Percentiles rank a stretch among this genome's conserved stretches.
These are phyloP conservation scores for Ramularia endophylla DNA, from an alignment of 2,329 filamentous ascomycete genomes.

Conservation along the genomic window DNA sequence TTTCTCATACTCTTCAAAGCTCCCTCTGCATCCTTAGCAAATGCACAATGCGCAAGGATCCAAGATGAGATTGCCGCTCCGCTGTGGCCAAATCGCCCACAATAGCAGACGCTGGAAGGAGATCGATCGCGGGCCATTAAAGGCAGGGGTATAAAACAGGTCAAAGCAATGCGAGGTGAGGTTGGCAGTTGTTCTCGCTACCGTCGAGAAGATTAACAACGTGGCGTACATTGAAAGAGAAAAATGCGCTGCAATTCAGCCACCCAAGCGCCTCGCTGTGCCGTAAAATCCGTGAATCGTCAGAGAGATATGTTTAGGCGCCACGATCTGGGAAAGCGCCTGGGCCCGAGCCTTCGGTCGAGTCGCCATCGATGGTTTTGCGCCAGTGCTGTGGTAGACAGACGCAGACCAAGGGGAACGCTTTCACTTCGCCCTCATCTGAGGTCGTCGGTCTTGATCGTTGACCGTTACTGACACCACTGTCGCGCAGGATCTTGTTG, in stretches of 20 bases:
- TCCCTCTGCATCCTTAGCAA: no score
- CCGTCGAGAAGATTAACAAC: constrained; percentile 1
- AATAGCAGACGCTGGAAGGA: no score
- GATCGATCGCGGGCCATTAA: no score
- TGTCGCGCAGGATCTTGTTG: constrained; percentile 72
- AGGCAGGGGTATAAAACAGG: constrained; percentile 9
- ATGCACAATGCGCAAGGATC: no score
- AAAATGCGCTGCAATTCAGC: no score
- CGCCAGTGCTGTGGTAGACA: constrained; percentile 94
- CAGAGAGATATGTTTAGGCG: neutral
- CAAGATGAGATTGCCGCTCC: no score
- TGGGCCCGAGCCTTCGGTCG: constrained; percentile 28
- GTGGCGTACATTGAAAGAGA: no score
- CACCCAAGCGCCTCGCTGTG: constrained; percentile 14
- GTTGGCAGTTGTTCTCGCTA: no score
- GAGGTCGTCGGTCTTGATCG: constrained; percentile 11
- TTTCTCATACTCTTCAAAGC: no score
- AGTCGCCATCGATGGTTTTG: constrained; percentile 89
- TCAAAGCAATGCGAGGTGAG: neutral
- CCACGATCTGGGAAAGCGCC: constrained; percentile 8
- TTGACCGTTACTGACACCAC: constrained; percentile 66
- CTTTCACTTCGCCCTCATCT: constrained; percentile 76
- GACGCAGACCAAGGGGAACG: constrained; percentile 93
- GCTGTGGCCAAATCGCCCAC: no score
- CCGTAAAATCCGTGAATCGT: constrained; percentile 4